phyloP scores from a whole-genome alignment of 163 green algal species.

The Scenedesmus sp. region DNA sequence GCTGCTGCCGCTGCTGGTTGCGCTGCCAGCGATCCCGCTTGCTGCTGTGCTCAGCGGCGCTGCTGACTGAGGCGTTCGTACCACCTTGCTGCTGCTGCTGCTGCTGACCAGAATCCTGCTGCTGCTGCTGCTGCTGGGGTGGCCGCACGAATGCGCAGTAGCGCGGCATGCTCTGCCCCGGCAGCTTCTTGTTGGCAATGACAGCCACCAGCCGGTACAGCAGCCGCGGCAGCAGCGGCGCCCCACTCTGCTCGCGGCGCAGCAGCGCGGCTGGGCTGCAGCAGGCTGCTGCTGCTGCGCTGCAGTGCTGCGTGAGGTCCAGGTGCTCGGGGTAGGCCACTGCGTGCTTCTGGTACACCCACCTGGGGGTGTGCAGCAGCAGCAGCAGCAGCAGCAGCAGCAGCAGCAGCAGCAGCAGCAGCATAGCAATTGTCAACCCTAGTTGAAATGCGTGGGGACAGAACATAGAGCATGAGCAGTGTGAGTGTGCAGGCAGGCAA shows the following conservation, averaged over 20 bases:
- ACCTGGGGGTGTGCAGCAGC: not conserved
- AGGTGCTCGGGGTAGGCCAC: not conserved
- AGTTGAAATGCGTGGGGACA: no score
- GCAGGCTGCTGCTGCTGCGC: not conserved
- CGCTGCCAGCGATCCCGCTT: not conserved
- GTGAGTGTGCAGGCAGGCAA: no score
- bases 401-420: no score
- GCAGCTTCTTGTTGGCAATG: not conserved
- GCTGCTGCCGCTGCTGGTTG: not conserved
- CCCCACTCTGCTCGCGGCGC: not conserved
- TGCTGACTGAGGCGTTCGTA: no score
- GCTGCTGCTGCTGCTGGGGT: not conserved
- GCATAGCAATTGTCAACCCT: no score
- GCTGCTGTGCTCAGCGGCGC: not conserved
- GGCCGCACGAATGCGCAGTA: slow-evolving; percentile 7
- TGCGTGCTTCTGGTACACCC: slow-evolving; percentile 6
- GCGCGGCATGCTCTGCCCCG: not conserved
- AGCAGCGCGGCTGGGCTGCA: not conserved
- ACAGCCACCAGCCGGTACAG: slow-evolving; percentile 1
- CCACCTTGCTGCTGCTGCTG: not conserved
- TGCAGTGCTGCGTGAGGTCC: not conserved
- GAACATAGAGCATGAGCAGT: no score
- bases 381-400: no score
- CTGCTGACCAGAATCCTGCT: not conserved
- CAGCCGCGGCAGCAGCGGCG: not conserved